Evolutionary conservation across 306 rosid genomes (phyloP).

Genomic region (Glycyrrhiza uralensis): DNA sequence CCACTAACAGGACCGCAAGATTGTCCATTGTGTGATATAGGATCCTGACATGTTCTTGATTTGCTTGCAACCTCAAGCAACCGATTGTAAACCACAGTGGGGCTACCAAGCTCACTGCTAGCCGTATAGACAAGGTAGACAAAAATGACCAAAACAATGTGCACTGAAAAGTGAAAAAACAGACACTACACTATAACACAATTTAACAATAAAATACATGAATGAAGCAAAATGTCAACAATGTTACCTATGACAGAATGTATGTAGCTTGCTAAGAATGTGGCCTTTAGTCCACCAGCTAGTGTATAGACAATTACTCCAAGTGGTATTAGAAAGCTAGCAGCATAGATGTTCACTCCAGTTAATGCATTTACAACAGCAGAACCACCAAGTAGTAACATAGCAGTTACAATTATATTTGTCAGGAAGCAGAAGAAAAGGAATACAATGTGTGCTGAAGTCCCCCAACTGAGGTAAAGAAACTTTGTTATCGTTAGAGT

Average conservation of each 20-base stretch:
- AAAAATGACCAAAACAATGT: constrained; percentile 77
- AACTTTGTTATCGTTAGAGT: constrained; percentile 9
- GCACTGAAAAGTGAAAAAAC: constrained; percentile 52
- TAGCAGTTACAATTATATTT: constrained; percentile 83
- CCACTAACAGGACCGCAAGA: constrained; percentile 95
- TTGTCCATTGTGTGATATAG: constrained; percentile 77
- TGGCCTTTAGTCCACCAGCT: constrained; percentile 96
- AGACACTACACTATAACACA: not conserved
- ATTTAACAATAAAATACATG: not conserved
- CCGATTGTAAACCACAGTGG: constrained; percentile 54
- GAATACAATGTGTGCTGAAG: constrained; percentile 74
- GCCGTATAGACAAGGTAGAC: constrained; percentile 84
- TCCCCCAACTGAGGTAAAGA: constrained; percentile 77
- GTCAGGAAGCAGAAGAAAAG: constrained; percentile 85
- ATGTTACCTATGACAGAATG: constrained; percentile 83
- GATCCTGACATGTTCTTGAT: constrained; percentile 71
- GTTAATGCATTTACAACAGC: constrained; percentile 92
- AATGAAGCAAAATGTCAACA: not conserved
- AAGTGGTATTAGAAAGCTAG: constrained; percentile 91
- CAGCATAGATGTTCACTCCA: constrained; percentile 89
- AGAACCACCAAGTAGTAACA: constrained; percentile 96
- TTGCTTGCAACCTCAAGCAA: constrained; percentile 71
- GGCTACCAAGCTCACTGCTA: constrained; percentile 87
- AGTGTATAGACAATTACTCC: constrained; percentile 90
- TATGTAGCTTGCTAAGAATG: constrained; percentile 94